These are phyloP conservation scores for Ceratobasidium sp. DNA, from an alignment of 1,284 basidiomycete genomes.

Conservation along the genomic window DNA sequence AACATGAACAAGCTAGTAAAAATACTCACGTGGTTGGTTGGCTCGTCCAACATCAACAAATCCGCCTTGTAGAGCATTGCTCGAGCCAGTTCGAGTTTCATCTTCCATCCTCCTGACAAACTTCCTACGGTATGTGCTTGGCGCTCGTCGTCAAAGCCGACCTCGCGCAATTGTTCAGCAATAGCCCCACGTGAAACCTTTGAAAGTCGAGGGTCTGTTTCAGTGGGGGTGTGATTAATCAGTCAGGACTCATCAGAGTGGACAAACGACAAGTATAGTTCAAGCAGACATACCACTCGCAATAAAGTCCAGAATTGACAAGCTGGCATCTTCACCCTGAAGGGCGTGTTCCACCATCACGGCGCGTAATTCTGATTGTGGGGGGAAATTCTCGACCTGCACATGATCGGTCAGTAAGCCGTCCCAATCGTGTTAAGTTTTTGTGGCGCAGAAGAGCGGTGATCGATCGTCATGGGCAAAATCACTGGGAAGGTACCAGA, in stretches of 20 bases:
- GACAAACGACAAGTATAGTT: not conserved
- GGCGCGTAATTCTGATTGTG: constrained; percentile 85
- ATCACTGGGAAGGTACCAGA: not conserved
- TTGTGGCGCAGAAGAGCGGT: constrained; percentile 10
- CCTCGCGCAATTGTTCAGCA: constrained; percentile 80
- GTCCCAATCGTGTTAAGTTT: not conserved
- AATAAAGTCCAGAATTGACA: constrained; percentile 90
- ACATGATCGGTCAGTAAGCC: not conserved
- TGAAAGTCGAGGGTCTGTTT: constrained; percentile 62
- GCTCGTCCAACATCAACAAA: constrained; percentile 64
- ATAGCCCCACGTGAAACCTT: constrained; percentile 76
- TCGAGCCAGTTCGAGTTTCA: constrained; percentile 92
- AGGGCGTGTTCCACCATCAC: constrained; percentile 97
- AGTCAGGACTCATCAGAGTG: not conserved
- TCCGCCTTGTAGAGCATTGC: constrained; percentile 99
- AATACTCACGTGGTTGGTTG: constrained; percentile 87
- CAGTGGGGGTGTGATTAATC: not conserved
- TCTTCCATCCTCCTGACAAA: constrained; percentile 99
- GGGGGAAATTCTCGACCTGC: constrained; percentile 90
- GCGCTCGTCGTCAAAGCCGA: constrained; percentile 91
- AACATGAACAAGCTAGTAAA: constrained; percentile 31
- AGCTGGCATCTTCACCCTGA: constrained; percentile 89
- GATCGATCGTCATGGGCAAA: constrained; percentile 5
- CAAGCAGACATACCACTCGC: constrained; percentile 70
- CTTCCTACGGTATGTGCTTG: constrained; percentile 90